These are phyloP conservation scores for Solanum chiquidenum DNA, from an alignment of 257 asterid species.

Conservation along the genomic window DNA sequence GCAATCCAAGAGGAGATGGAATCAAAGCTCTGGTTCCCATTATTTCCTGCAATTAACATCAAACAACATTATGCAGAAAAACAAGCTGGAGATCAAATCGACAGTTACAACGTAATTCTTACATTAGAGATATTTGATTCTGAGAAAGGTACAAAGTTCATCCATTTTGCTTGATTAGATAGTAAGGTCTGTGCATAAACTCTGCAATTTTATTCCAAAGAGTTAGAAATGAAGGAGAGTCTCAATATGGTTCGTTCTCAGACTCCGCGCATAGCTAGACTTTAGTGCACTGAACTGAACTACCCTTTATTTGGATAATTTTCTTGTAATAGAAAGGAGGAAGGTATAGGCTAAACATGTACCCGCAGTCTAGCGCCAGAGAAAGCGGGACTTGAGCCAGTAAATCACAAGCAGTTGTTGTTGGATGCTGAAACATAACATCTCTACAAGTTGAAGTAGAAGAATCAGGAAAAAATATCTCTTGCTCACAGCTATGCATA, in stretches of 20 bases:
- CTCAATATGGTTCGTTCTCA: not conserved
- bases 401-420: slow-evolving; percentile 46
- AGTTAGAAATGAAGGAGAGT: not conserved
- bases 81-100: not conserved
- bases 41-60: slow-evolving; percentile 28
- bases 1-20: slow-evolving; percentile 51
- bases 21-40: slow-evolving; percentile 57
- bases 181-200: slow-evolving; percentile 43
- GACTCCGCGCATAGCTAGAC: not conserved
- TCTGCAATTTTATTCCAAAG: slow-evolving; percentile 21
- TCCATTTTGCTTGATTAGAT: slow-evolving; percentile 65
- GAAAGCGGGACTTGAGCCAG: slow-evolving; percentile 51
- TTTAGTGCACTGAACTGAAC: not conserved
- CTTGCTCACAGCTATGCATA: slow-evolving; percentile 26
- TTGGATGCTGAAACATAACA: slow-evolving; percentile 46
- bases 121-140: slow-evolving; percentile 40
- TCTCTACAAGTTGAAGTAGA: slow-evolving; percentile 55
- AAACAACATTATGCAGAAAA: not conserved
- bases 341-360: not conserved
- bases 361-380: slow-evolving; percentile 55
- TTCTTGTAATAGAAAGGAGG: not conserved
- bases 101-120: not conserved
- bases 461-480: slow-evolving; percentile 23
- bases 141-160: slow-evolving; percentile 39
- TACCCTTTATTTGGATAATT: not conserved